These are phyloP conservation scores for Botrytis byssoidea DNA, from an alignment of 2,329 filamentous ascomycete genomes.

Conservation along the genomic window DNA sequence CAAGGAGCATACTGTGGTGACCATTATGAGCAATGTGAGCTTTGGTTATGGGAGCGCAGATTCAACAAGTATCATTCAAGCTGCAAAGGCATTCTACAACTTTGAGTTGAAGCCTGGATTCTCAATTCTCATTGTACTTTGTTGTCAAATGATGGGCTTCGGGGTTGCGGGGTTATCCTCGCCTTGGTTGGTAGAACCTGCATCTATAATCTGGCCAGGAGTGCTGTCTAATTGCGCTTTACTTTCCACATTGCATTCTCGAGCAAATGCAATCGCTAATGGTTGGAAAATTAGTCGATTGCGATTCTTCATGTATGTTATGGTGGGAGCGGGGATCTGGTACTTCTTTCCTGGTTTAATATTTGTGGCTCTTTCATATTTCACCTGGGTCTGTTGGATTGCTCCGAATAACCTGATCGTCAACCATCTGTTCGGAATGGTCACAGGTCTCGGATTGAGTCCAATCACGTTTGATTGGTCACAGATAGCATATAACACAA, in stretches of 20 bases:
- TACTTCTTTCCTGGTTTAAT: conserved; percentile 59
- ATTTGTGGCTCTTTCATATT: conserved; percentile 66
- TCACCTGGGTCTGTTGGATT: conserved; percentile 70
- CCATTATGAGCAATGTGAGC: conserved; percentile 55
- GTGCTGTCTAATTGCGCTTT: conserved; percentile 27
- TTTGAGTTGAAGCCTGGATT: conserved; percentile 58
- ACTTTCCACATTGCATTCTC: conserved; percentile 56
- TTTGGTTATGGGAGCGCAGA: conserved; percentile 47
- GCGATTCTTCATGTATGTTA: conserved; percentile 40
- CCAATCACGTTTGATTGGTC: conserved; percentile 71
- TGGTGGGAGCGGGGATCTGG: conserved; percentile 46
- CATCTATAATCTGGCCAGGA: conserved; percentile 30
- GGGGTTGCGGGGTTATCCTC: conserved; percentile 59
- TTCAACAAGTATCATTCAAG: conserved; percentile 29
- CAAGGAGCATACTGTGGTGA: conserved; percentile 66
- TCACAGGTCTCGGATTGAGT: conserved; percentile 40
- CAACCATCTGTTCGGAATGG: conserved; percentile 69
- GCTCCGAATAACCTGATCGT: conserved; percentile 64
- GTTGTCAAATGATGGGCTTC: conserved; percentile 61
- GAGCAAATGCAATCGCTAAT: conserved; percentile 50
- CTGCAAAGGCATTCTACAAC: conserved; percentile 27
- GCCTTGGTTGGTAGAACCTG: conserved; percentile 55
- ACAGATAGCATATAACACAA: conserved; percentile 49
- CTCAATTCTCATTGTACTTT: conserved; percentile 57
- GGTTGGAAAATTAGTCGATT: conserved; percentile 55